Conservation (phyloP, 2,329 filamentous ascomycete species). For the Claviceps purpurea region DNA sequence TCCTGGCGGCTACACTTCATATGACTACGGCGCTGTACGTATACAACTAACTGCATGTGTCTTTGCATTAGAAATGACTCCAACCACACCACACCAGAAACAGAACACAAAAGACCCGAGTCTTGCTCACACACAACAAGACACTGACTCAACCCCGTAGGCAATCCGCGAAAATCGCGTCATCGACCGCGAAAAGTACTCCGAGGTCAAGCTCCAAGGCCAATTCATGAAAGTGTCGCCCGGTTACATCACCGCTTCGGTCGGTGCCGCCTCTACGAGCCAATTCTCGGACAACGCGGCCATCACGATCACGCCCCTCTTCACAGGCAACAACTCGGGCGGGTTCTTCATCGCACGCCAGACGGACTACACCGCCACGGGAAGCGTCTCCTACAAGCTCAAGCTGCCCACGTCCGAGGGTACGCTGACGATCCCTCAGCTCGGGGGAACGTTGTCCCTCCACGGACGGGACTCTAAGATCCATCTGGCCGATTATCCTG, state of each 20-base stretch:
- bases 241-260: slow-evolving; percentile 48
- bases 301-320: slow-evolving; percentile 48
- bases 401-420: slow-evolving; percentile 47
- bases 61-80: slow-evolving; percentile 6
- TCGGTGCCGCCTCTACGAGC: slow-evolving; percentile 35
- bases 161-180: slow-evolving; percentile 55
- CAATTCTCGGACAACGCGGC: slow-evolving; percentile 37
- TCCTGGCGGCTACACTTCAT: slow-evolving; percentile 47
- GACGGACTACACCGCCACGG: slow-evolving; percentile 45
- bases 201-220: slow-evolving; percentile 61
- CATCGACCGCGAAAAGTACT: slow-evolving; percentile 62
- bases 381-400: slow-evolving; percentile 47
- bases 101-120: slow-evolving; percentile 7
- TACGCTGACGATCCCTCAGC: slow-evolving; percentile 42
- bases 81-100: not conserved
- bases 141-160: slow-evolving; percentile 1
- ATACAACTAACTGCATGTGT: not conserved
- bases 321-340: slow-evolving; percentile 39
- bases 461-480: slow-evolving; percentile 54
- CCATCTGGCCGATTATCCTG: slow-evolving; percentile 51
- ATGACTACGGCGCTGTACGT: slow-evolving; percentile 37
- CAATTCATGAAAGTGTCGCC: slow-evolving; percentile 64
- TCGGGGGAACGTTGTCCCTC: slow-evolving; percentile 42
- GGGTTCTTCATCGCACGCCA: slow-evolving; percentile 58
- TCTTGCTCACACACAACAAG: not conserved